Base-by-base conservation (phyloP, 2,329 filamentous ascomycete genomes). In the Colletotrichum sp. region DNA sequence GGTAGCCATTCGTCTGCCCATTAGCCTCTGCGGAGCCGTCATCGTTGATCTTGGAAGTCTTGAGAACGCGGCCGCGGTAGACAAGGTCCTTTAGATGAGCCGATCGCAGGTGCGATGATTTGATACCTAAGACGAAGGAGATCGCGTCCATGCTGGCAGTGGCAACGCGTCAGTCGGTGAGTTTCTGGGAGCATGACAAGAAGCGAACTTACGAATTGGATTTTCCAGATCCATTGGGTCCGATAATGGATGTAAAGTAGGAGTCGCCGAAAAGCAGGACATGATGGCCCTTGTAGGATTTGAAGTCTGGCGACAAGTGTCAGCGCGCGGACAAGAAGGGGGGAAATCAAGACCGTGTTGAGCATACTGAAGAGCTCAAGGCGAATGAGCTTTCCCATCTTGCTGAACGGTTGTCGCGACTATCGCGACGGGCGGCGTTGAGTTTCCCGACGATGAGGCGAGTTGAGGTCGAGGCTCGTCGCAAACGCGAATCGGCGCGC, bases 241-340 rank as follows among this genome's bases (percentile, higher is more conserved):
- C 97, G 82, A 99, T 98, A 82, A 99, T 98, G 57, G 97, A 99
- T 66, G 97, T 99, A 86, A 99, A 99, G 86, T 98, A 98, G 3
- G 96, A 98, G 87, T 99, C 96, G 82, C 96, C 96, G 82, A 99
- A 98, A 69, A 98, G 92, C 60, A 99, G 92, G 76, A 92, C 93
- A 87, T 99, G 97, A 82, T 98, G 96, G 74, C 96, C 97, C 86
- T 98, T 98, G 89, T 99, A 99, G 81, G 97, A 98, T 88, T 99
- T 99, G 92, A 99, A 99, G 88, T 99, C 95, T 97, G 22, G 6
- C 22, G 44, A 13, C 22, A n/a, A 61, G 15, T 32, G 70, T 77
- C 30, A 77, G 74, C 44, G 59, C 59, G 61, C 27, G n/a, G 22
- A n/a, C 6, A 15, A 15, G 13, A 57, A 13, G 34, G 34, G 12